A percentile compares a stretch with the other conserved stretches of the same genome.
Conservation (phyloP, 768 basidiomycete genomes). For the Clavaria fumosa region DNA sequence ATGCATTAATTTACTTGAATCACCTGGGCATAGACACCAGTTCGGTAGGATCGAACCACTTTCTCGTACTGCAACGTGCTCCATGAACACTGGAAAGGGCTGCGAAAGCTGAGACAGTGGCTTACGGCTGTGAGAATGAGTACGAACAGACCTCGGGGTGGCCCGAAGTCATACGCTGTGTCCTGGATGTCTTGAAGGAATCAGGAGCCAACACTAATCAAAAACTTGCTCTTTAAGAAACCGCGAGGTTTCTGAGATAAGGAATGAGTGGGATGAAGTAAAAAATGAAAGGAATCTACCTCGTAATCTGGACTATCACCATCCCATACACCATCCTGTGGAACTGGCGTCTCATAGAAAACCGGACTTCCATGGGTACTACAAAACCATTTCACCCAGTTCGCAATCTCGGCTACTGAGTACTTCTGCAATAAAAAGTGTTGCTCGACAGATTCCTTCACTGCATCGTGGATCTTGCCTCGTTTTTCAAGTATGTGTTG, state of each 20-base stretch:
- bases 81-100: not conserved
- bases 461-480: not conserved
- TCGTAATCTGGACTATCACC: not conserved
- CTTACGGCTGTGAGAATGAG: constrained; percentile 1
- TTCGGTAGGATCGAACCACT: not conserved
- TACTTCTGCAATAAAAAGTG: not conserved
- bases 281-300: not conserved
- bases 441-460: not conserved
- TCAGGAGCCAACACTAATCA: not conserved
- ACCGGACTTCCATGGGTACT: constrained; percentile 1
- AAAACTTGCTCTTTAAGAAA: not conserved
- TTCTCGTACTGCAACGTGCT: constrained; percentile 1
- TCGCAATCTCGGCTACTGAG: not conserved
- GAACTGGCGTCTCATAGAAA: constrained; percentile 1
- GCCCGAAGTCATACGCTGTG: not conserved
- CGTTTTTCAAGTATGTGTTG: not conserved
- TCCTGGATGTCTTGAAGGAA: constrained; percentile 1
- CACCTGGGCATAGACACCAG: too few species aligned
- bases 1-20: too few species aligned
- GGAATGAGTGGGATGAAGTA: not conserved
- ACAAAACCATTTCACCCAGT: constrained; percentile 2
- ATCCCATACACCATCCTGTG: constrained; percentile 1
- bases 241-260: constrained; percentile 1
- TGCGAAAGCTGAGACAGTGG: not conserved
- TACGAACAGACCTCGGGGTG: constrained; percentile 2